Evolutionary conservation across 2,329 filamentous ascomycete genomes (phyloP).

Genomic region (Colletotrichum melonis): DNA sequence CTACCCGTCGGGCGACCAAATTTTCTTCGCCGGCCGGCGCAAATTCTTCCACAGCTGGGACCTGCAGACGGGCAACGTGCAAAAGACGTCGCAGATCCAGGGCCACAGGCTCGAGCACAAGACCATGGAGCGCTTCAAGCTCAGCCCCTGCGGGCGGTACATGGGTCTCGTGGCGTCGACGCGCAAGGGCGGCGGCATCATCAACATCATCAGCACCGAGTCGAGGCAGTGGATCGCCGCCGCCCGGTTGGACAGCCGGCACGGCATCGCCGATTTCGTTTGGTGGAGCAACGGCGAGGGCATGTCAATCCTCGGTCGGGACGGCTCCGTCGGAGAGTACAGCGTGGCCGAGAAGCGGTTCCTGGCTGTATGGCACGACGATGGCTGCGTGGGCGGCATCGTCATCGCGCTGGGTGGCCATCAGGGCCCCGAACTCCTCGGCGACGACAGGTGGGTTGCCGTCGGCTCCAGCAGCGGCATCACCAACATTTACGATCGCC

Average conservation of each 20-base stretch:
- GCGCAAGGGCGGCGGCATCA: conserved; percentile 85
- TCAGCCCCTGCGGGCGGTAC: conserved; percentile 87
- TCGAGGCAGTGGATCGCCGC: conserved; percentile 91
- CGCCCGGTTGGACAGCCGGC: conserved; percentile 82
- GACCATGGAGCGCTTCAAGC: conserved; percentile 89
- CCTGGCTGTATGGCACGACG: conserved; percentile 87
- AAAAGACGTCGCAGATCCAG: conserved; percentile 82
- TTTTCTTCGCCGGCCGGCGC: conserved; percentile 89
- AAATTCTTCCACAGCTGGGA: conserved; percentile 97
- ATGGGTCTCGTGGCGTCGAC: conserved; percentile 85
- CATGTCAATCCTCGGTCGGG: conserved; percentile 84
- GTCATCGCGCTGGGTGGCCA: conserved; percentile 82
- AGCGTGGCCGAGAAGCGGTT: conserved; percentile 76
- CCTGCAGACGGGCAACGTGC: conserved; percentile 81
- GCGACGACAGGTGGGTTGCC: conserved; percentile 89
- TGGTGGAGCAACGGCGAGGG: conserved; percentile 93
- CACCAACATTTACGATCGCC: conserved; percentile 92
- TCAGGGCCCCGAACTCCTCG: conserved; percentile 70
- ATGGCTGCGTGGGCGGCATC: conserved; percentile 88
- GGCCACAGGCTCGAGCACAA: conserved; percentile 85
- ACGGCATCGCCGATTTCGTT: conserved; percentile 88
- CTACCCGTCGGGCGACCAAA: conserved; percentile 76
- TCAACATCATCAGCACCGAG: conserved; percentile 84
- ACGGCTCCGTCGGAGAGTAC: conserved; percentile 93
- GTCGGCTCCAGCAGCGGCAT: conserved; percentile 89